phyloP scores from a whole-genome alignment of 2,329 filamentous ascomycete species.

The Lanzia echinophila region DNA sequence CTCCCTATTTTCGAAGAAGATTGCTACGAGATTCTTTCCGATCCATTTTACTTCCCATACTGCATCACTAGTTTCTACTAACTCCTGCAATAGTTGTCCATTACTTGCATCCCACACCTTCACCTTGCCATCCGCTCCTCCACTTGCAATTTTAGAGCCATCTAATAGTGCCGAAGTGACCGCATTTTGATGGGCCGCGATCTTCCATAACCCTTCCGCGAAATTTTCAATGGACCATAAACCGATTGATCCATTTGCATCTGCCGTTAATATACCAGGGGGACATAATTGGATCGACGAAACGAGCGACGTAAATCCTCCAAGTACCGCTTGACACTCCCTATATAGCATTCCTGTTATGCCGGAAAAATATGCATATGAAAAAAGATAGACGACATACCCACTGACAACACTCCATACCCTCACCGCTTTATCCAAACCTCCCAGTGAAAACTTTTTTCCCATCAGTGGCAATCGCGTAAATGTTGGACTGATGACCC shows the following conservation, averaged over 20 bases:
- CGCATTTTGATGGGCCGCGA: neutral
- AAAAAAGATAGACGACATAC: neutral
- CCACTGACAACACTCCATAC: neutral
- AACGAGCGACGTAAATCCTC: neutral
- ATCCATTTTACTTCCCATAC: no score
- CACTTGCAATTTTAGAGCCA: no score
- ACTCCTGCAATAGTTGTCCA: no score
- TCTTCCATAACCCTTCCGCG: neutral
- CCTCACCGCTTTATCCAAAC: neutral
- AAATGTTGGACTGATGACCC: neutral
- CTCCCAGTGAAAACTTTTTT: neutral
- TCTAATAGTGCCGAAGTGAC: neutral
- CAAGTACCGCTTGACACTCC: neutral
- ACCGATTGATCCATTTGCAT: neutral
- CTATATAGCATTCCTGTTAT: neutral
- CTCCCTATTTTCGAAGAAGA: no score
- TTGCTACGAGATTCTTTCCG: no score
- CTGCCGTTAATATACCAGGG: neutral
- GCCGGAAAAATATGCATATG: neutral
- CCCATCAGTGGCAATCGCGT: neutral
- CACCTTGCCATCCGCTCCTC: no score
- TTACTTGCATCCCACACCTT: no score
- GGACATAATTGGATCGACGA: no score
- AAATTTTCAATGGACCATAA: neutral
- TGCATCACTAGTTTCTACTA: no score